Evolutionary conservation across 2,329 filamentous ascomycete genomes (phyloP).

Genomic region (Spiromastix sp.): DNA sequence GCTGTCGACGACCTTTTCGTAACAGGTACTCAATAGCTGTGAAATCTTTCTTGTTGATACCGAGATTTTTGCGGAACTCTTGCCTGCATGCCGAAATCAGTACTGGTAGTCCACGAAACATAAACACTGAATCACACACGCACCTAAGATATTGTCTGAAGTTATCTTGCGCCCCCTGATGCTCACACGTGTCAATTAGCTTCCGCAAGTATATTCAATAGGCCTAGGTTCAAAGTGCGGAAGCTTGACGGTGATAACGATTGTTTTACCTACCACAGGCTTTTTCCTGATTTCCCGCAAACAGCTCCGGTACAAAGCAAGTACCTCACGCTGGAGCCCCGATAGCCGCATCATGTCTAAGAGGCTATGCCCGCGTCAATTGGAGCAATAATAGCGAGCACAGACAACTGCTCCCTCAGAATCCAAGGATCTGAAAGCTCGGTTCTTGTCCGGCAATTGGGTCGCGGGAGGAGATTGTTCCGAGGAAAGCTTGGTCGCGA

Average conservation of each 20-base stretch:
- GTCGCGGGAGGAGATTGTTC: not conserved
- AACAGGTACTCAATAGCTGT: slow-evolving; percentile 74
- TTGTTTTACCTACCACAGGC: slow-evolving; percentile 55
- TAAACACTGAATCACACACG: slow-evolving; percentile 7
- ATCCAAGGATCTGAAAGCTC: too few relatives aligned
- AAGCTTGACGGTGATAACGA: too few relatives aligned
- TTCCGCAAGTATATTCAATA: slow-evolving; percentile 3
- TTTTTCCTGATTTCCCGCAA: slow-evolving; percentile 74
- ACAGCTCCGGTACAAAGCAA: slow-evolving; percentile 77
- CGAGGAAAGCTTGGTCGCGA: not conserved
- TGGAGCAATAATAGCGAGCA: too few relatives aligned
- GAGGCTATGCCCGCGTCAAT: too few relatives aligned
- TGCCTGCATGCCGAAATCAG: slow-evolving; percentile 34
- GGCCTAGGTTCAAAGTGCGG: too few relatives aligned
- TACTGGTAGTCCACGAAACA: not conserved
- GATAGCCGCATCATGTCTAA: slow-evolving; percentile 42
- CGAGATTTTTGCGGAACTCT: slow-evolving; percentile 65
- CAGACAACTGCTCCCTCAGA: too few relatives aligned
- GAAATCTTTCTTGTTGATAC: slow-evolving; percentile 75
- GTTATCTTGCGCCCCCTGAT: slow-evolving; percentile 29
- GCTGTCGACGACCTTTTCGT: slow-evolving; percentile 67
- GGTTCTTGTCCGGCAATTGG: not conserved
- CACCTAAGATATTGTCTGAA: slow-evolving; percentile 35
- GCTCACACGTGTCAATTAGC: slow-evolving; percentile 3
- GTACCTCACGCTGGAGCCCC: slow-evolving; percentile 81